Evolutionary conservation across 192 early-diverging fungal genomes (phyloP).

Genomic region (Coemansia sp.): DNA sequence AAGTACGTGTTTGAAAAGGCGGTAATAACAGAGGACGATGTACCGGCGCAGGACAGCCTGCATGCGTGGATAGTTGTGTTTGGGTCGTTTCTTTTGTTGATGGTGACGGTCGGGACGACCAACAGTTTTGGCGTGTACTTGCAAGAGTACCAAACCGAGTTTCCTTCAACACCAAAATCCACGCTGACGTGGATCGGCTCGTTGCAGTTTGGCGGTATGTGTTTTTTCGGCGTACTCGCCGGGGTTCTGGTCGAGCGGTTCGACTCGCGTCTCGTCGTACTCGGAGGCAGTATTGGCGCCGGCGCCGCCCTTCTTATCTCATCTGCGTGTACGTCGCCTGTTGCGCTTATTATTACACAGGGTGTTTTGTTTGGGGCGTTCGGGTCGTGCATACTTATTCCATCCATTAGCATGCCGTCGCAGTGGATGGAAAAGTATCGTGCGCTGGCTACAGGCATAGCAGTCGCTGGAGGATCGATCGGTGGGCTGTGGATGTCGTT

Average conservation of each 20-base stretch:
- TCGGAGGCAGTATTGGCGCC: conserved; percentile 12
- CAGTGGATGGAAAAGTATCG: conserved; percentile 72
- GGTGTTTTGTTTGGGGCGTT: conserved; percentile 72
- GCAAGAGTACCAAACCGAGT: conserved; percentile 27
- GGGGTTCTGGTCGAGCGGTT: conserved; percentile 35
- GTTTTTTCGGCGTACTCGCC: conserved; percentile 23
- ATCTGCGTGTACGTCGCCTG: conserved; percentile 37
- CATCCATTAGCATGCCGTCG: conserved; percentile 59
- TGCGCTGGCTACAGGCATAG: conserved; percentile 70
- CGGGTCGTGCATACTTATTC: conserved; percentile 59
- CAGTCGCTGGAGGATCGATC: conserved; percentile 65
- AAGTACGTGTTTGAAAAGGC: too few relatives aligned
- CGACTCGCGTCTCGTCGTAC: conserved; percentile 9
- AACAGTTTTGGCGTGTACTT: conserved; percentile 39
- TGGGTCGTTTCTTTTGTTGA: conserved; percentile 26
- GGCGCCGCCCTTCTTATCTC: conserved; percentile 24
- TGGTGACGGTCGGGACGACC: conserved; percentile 25
- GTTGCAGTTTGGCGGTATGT: conserved; percentile 35
- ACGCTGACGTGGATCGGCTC: conserved; percentile 43
- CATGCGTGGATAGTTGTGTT: conserved; percentile 35
- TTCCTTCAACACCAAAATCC: conserved; percentile 21
- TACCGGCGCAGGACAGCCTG: not conserved
- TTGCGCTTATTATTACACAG: conserved; percentile 68
- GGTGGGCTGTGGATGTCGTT: conserved; percentile 68
- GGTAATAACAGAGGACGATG: too few relatives aligned